Base-by-base conservation (phyloP, 2,329 filamentous ascomycete genomes). In the Colletotrichum horii region DNA sequence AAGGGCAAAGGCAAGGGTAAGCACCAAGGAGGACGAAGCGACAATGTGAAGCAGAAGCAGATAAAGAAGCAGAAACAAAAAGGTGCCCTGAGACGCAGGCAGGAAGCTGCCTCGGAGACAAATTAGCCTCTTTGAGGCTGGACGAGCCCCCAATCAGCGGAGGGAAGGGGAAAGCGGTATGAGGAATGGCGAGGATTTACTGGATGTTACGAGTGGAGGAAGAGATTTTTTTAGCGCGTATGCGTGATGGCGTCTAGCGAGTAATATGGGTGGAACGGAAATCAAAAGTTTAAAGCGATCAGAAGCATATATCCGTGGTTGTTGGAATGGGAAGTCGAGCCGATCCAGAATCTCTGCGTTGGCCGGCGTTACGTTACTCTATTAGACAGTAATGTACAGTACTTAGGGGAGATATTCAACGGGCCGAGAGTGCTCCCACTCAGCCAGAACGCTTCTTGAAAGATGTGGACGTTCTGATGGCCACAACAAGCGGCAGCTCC, bases 41-140 rank as follows among this genome's bases (percentile, higher is more conserved):
- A 66, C 60, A 66, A 74, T 14, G 72, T 68, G 69, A 65, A 56
- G 61, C 60, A 69, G 32, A 67, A 68, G 74, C 74, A 76, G 73
- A 64, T 71, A 62, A 72, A 71, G 32, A 77, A 78, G 70, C 73
- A 77, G 38, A 75, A 36, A 61, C 65, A 22, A 70, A 76, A 76
- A 73, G 12, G 64, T 19, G 74, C 74, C 48, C 58, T 76, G 30
- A 58, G 74, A 56, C 62, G 28, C n/a, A 58, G 70, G 48, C 74
- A 76, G 70, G 70, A 73, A 48, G 64, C 56, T 65, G 61, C 34
- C 70, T 76, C 66, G 74, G 65, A 22, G 58, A 64, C 38, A 65
- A 74, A 64, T 66, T 74, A 71, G 65, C 34, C 30, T 36, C 32
- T 15, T 28, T 76, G 64, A 61, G 48, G 64, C 70, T 74, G 19